Evolutionary conservation across 768 basidiomycete genomes (phyloP).

Genomic region (Lactifluus rugatus): DNA sequence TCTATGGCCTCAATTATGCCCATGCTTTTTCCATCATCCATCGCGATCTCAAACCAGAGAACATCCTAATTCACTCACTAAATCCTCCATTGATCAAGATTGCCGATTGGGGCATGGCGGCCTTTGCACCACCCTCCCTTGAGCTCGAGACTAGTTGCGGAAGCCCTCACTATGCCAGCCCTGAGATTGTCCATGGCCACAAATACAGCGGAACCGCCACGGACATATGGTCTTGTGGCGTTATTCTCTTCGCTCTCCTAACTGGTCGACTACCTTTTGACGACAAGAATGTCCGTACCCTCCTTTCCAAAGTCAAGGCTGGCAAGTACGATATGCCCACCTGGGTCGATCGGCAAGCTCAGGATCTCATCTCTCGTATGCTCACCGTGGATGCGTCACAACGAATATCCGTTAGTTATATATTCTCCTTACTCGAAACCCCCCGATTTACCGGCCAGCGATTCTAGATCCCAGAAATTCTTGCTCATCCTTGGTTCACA

Average conservation of each 20-base stretch:
- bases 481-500: constrained; percentile 75
- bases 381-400: constrained; percentile 73
- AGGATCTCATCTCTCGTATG: constrained; percentile 80
- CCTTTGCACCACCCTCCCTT: constrained; percentile 77
- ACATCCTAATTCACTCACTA: constrained; percentile 81
- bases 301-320: constrained; percentile 78
- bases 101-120: constrained; percentile 98
- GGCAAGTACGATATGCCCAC: constrained; percentile 79
- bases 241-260: constrained; percentile 84
- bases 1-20: constrained; percentile 92
- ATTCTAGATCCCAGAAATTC: constrained; percentile 73
- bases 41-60: constrained; percentile 97
- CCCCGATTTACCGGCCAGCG: background rate
- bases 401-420: constrained; percentile 64
- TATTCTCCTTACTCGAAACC: background rate
- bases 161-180: constrained; percentile 93
- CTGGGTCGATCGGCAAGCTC: constrained; percentile 73
- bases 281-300: constrained; percentile 69
- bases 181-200: constrained; percentile 89
- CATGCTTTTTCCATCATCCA: constrained; percentile 97
- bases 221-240: constrained; percentile 96
- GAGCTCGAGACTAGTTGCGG: constrained; percentile 93
- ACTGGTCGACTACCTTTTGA: constrained; percentile 91
- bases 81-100: constrained; percentile 84
- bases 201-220: constrained; percentile 84